Conservation (phyloP, 495 filamentous ascomycete genomes). For the Lepraria neglecta region DNA sequence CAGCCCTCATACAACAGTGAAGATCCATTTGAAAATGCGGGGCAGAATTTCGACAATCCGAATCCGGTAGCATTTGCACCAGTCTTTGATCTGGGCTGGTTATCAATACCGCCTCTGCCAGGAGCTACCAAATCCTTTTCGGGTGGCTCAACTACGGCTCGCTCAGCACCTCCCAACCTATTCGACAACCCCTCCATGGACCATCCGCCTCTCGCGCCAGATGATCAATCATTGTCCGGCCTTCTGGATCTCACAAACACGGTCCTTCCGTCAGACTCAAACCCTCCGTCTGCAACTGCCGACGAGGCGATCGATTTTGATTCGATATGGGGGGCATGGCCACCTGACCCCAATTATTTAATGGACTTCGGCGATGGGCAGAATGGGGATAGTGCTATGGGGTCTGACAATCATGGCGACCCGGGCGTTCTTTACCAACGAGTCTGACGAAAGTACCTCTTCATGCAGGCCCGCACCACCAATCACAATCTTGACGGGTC, state of each 20-base stretch:
- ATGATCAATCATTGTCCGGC: constrained; percentile 37
- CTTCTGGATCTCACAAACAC: constrained; percentile 47
- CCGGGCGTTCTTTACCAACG: background rate
- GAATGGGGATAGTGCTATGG: background rate
- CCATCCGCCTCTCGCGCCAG: constrained; percentile 32
- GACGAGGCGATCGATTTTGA: constrained; percentile 52
- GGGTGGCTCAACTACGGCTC: constrained; percentile 20
- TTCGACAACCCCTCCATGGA: constrained; percentile 18
- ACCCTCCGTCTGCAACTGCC: constrained; percentile 37
- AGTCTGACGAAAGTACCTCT: background rate
- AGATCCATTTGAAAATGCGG: background rate
- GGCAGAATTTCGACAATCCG: no score
- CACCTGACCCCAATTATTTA: background rate
- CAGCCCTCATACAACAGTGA: constrained; percentile 27
- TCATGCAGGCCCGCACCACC: no score
- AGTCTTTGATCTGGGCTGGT: constrained; percentile 19
- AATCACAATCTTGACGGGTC: no score
- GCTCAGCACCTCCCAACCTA: background rate
- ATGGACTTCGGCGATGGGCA: background rate
- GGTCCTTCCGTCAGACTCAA: constrained; percentile 38
- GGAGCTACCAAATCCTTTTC: constrained; percentile 24
- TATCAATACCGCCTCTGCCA: constrained; percentile 27
- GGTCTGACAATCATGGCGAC: background rate
- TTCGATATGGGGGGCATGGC: constrained; percentile 40
- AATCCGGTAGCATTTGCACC: constrained; percentile 12